Conservation (phyloP, 495 filamentous ascomycete species). For the Cercophora scortea region DNA sequence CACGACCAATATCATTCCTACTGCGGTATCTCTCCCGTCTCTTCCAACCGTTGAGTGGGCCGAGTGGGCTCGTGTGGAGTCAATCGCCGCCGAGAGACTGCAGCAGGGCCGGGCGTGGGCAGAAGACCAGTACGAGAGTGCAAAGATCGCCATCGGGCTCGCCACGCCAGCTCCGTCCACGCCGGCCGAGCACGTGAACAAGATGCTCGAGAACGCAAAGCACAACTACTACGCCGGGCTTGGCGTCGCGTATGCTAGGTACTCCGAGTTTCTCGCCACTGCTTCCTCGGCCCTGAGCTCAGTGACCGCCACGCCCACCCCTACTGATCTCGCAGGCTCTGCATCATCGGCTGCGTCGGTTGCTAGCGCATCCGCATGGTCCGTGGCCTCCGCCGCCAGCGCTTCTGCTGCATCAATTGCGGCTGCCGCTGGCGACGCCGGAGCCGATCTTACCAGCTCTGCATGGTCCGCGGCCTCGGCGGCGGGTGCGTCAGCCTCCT, state of each 20-base stretch:
- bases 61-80: constrained; percentile 36
- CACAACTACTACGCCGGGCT: constrained; percentile 71
- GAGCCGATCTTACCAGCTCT: constrained; percentile 17
- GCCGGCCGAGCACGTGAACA: constrained; percentile 35
- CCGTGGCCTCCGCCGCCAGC: constrained; percentile 29
- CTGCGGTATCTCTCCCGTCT: constrained; percentile 8
- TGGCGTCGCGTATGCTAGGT: constrained; percentile 68
- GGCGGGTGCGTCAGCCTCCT: constrained; percentile 20
- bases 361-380: constrained; percentile 23
- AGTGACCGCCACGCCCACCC: constrained; percentile 40
- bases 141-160: constrained; percentile 48
- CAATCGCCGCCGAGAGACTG: constrained; percentile 56
- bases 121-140: constrained; percentile 54
- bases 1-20: constrained; percentile 25
- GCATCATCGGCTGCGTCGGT: constrained; percentile 28
- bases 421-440: constrained; percentile 24
- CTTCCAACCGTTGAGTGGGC: constrained; percentile 32
- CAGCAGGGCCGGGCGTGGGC: constrained; percentile 57
- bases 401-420: constrained; percentile 34
- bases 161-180: constrained; percentile 46
- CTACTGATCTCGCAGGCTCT: constrained; percentile 35
- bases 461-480: constrained; percentile 28
- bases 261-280: constrained; percentile 62
- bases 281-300: constrained; percentile 55
- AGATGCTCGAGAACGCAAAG: constrained; percentile 53